Evolutionary conservation across 2,329 filamentous ascomycete species (phyloP).

Genomic region (Zymoseptoria brevis): DNA sequence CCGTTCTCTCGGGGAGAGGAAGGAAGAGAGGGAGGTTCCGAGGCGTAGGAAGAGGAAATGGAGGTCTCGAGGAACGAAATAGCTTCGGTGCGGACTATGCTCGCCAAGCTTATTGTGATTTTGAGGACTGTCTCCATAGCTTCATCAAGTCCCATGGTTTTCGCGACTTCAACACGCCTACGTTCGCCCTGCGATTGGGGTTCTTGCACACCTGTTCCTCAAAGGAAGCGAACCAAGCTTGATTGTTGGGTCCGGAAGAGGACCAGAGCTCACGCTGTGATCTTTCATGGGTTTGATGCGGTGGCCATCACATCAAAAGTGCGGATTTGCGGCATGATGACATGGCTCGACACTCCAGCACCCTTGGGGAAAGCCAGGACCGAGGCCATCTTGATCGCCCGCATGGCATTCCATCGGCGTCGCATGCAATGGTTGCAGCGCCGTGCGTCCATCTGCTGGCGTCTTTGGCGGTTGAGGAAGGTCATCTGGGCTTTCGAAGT

Average conservation of each 20-base stretch:
- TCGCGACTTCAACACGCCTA: neutral
- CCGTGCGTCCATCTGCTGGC: neutral
- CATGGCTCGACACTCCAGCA: neutral
- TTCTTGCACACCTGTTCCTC: neutral
- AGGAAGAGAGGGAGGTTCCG: neutral
- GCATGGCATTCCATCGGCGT: neutral
- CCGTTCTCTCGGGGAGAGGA: neutral
- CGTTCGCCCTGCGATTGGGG: neutral
- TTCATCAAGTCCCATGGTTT: neutral
- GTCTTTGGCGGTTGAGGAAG: neutral
- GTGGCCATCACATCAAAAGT: neutral
- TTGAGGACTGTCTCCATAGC: neutral
- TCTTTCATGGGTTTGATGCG: neutral
- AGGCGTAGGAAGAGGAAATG: neutral
- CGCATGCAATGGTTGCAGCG: neutral
- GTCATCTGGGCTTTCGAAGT: neutral
- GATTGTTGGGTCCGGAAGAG: too few relatives aligned
- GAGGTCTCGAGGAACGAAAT: neutral
- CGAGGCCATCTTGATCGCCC: neutral
- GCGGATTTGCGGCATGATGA: neutral
- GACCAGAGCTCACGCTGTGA: too few relatives aligned
- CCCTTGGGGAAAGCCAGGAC: neutral
- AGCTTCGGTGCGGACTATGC: neutral
- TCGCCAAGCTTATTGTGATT: neutral
- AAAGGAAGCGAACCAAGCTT: neutral